Conservation (phyloP, 257 asterid species). For the Solanum chilense region DNA sequence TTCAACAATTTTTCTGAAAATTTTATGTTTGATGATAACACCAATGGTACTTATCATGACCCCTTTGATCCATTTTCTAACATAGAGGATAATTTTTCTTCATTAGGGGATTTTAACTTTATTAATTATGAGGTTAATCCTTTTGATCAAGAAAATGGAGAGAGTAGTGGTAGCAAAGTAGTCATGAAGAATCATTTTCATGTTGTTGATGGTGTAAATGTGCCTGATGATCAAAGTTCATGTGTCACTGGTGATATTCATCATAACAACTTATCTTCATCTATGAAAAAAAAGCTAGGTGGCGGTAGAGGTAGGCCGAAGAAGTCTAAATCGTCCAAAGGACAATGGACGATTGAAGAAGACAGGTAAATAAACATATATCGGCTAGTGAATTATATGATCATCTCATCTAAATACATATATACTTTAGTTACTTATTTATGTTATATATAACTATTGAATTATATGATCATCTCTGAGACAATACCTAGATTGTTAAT, state of each 20-base stretch:
- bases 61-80: conserved; percentile 40
- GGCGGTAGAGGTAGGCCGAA: conserved; percentile 15
- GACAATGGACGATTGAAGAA: conserved; percentile 94
- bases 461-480: background rate
- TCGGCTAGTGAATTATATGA: background rate
- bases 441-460: too few species aligned
- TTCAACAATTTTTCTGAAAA: conserved; percentile 10
- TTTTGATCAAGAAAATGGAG: conserved; percentile 19
- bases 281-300: conserved; percentile 2
- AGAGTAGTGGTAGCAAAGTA: background rate
- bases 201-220: conserved; percentile 12
- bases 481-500: background rate
- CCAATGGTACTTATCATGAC: conserved; percentile 24
- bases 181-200: conserved; percentile 2
- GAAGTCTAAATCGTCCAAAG: conserved; percentile 50
- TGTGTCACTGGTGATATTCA: conserved; percentile 33
- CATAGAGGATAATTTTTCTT: background rate
- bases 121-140: conserved; percentile 14
- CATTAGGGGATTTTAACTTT: background rate
- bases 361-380: conserved; percentile 19
- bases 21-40: conserved; percentile 2
- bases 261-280: background rate
- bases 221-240: conserved; percentile 45
- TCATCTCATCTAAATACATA: too few species aligned
- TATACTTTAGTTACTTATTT: background rate